A percentile compares a stretch with the other conserved stretches of the same genome.
Conservation (phyloP, 345 rosid species). For the Geranium brycei region DNA sequence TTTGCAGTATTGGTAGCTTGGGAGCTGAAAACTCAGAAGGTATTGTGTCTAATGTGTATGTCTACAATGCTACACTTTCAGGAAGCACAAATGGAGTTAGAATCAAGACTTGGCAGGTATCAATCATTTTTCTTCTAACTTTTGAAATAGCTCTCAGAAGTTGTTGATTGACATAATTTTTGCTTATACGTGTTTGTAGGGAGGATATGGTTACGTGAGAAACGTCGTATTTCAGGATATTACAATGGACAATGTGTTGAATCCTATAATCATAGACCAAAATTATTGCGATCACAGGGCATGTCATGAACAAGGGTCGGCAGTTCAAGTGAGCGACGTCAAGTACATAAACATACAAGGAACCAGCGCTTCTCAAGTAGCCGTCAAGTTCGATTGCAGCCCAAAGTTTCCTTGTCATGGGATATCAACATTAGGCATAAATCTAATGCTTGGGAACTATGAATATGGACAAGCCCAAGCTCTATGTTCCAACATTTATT, state of each 20-base stretch:
- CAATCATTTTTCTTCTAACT: no score
- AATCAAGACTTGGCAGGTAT: constrained; percentile 73
- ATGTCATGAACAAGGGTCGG: constrained; percentile 57
- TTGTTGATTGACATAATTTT: no score
- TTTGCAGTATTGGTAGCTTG: constrained; percentile 64
- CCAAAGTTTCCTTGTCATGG: constrained; percentile 34
- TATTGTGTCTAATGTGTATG: constrained; percentile 60
- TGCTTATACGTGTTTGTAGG: constrained; percentile 18
- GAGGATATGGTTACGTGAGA: constrained; percentile 68
- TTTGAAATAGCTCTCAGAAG: no score
- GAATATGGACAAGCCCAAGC: constrained; percentile 30
- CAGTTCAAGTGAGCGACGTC: constrained; percentile 65
- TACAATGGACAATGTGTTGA: constrained; percentile 49
- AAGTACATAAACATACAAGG: constrained; percentile 58
- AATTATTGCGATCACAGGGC: constrained; percentile 58
- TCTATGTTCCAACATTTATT: constrained; percentile 40
- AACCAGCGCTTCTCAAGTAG: constrained; percentile 53
- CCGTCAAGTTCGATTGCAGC: constrained; percentile 62
- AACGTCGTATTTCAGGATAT: constrained; percentile 53
- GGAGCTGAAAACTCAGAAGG: constrained; percentile 52
- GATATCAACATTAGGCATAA: constrained; percentile 39
- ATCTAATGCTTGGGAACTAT: constrained; percentile 9
- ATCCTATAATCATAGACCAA: constrained; percentile 77
- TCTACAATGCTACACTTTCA: constrained; percentile 43
- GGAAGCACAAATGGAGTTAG: constrained; percentile 75